Percentiles rank a stretch among this genome's conserved stretches.
phyloP scores from a whole-genome alignment of 768 basidiomycete genomes.

The Pleurotus salmoneostramineus region DNA sequence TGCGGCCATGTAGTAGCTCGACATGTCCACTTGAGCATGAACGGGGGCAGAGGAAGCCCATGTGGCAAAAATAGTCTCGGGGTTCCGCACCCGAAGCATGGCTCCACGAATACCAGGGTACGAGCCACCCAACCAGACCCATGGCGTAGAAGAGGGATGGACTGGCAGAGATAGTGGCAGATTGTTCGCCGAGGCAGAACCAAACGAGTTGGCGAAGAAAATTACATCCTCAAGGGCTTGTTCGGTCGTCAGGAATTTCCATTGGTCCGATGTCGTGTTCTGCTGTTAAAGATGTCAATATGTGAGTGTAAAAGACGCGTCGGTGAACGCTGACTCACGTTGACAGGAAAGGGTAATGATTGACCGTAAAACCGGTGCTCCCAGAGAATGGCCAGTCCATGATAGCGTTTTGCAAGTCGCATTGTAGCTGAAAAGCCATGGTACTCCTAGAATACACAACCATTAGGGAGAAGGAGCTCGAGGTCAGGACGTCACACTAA shows the following conservation, averaged over 20 bases:
- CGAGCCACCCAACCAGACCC: conserved; percentile 47
- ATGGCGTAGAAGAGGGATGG: conserved; percentile 39
- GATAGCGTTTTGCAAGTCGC: conserved; percentile 41
- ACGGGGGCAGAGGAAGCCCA: conserved; percentile 51
- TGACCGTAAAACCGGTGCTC: conserved; percentile 48
- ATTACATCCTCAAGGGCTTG: conserved; percentile 48
- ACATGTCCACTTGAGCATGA: conserved; percentile 47
- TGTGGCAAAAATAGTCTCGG: conserved; percentile 38
- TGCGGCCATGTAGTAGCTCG: conserved; percentile 45
- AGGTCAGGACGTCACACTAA: conserved; percentile 6
- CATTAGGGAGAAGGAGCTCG: neutral
- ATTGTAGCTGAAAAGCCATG: conserved; percentile 46
- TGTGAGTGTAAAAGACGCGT: neutral
- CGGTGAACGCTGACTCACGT: conserved; percentile 21
- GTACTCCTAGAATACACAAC: conserved; percentile 34
- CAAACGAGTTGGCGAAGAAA: conserved; percentile 42
- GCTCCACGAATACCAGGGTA: conserved; percentile 45
- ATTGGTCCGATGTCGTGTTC: conserved; percentile 42
- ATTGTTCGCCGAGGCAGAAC: conserved; percentile 5
- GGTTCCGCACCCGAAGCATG: conserved; percentile 41
- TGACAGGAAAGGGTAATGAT: conserved; percentile 43
- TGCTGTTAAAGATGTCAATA: conserved; percentile 19
- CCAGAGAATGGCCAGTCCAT: conserved; percentile 45
- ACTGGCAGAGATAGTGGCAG: conserved; percentile 19
- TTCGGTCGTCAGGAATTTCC: conserved; percentile 44